Percentiles rank a stretch among this genome's conserved stretches.
phyloP scores from a whole-genome alignment of 1,139 yeast species.

The Saccharomyces hybrid region DNA sequence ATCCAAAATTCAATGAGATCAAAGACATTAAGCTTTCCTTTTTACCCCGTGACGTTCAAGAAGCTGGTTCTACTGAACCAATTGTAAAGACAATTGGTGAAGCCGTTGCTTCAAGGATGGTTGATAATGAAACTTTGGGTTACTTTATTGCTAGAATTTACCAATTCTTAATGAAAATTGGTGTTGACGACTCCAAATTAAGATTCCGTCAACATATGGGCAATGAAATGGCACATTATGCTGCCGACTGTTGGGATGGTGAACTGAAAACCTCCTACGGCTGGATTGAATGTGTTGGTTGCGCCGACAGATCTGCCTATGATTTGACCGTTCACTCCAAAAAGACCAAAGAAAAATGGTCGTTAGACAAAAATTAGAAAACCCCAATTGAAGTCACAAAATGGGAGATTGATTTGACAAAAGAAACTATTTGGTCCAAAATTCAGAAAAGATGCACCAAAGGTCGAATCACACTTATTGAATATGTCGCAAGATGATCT shows the following conservation, averaged over 20 bases:
- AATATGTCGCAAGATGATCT: constrained; percentile 80
- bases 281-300: constrained; percentile 99
- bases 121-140: constrained; percentile 95
- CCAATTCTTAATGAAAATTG: constrained; percentile 75
- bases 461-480: constrained; percentile 72
- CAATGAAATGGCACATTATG: constrained; percentile 99
- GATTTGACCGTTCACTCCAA: constrained; percentile 94
- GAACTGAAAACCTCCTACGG: constrained; percentile 93
- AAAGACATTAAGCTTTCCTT: constrained; percentile 65
- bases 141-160: constrained; percentile 92
- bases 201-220: constrained; percentile 98
- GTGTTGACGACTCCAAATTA: constrained; percentile 74
- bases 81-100: constrained; percentile 69
- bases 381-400: constrained; percentile 77
- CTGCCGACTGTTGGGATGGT: constrained; percentile 99
- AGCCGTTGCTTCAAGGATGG: constrained; percentile 80
- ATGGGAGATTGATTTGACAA: constrained; percentile 77
- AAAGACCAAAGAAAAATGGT: constrained; percentile 90
- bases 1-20: constrained; percentile 71
- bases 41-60: constrained; percentile 80
- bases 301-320: constrained; percentile 98
- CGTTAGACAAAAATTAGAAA: constrained; percentile 82
- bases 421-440: constrained; percentile 96
- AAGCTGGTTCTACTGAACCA: constrained; percentile 69
- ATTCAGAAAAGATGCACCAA: constrained; percentile 94